Percentiles rank a stretch among this genome's conserved stretches.
Conservation (phyloP, 1,139 yeast genomes). For the Kazachstania sp. region DNA sequence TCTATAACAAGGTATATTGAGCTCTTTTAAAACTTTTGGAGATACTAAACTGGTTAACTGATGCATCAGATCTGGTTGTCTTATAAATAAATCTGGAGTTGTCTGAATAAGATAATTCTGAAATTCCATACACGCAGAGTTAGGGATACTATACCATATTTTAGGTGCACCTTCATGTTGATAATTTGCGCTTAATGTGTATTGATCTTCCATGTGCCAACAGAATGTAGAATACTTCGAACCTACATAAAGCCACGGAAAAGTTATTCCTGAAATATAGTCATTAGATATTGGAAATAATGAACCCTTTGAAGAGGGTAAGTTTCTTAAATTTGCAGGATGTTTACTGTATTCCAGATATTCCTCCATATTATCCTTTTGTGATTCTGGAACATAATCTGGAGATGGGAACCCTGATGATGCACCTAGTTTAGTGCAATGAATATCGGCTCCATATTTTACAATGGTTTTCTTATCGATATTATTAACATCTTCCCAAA, state of each 20-base stretch:
- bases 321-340: conserved; percentile 58
- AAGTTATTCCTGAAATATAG: conserved; percentile 70
- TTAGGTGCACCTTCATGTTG: conserved; percentile 70
- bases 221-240: conserved; percentile 69
- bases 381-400: conserved; percentile 23
- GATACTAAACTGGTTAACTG: conserved; percentile 76
- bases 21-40: conserved; percentile 44
- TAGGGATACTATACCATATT: conserved; percentile 74
- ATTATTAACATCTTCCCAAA: conserved; percentile 48
- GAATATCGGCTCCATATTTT: conserved; percentile 73
- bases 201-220: conserved; percentile 83
- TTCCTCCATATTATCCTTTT: conserved; percentile 27
- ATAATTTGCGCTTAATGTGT: conserved; percentile 67
- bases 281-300: conserved; percentile 51
- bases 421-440: conserved; percentile 47
- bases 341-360: conserved; percentile 40
- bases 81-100: conserved; percentile 77
- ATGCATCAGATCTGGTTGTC: conserved; percentile 83
- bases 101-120: conserved; percentile 45
- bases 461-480: conserved; percentile 44
- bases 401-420: conserved; percentile 56
- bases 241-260: conserved; percentile 76
- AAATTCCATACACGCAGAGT: conserved; percentile 44
- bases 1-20: conserved; percentile 54
- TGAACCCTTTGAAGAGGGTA: conserved; percentile 61